phyloP scores from a whole-genome alignment of 257 asterid genomes.

The Phtheirospermum japonicum region DNA sequence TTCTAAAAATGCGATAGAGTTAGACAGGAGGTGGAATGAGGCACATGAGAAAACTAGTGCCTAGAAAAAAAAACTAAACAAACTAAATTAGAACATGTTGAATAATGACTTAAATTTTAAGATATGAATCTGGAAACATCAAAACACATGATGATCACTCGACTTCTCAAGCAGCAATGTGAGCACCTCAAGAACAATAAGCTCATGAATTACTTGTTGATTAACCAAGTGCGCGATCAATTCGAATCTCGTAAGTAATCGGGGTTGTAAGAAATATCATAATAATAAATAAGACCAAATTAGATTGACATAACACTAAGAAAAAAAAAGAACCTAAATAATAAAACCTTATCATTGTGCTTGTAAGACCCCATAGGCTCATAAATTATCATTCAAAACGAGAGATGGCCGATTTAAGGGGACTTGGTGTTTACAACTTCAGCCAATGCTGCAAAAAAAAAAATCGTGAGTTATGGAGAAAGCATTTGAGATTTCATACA shows the following conservation, averaged over 20 bases:
- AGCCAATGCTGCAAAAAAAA: constrained; percentile 86
- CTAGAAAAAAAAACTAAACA: too few relatives aligned
- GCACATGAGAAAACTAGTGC: too few relatives aligned
- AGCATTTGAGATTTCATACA: constrained; percentile 99
- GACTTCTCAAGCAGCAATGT: constrained; percentile 74
- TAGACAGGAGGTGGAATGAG: too few relatives aligned
- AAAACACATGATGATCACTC: constrained; percentile 77
- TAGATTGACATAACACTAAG: background rate
- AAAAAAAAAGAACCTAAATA: constrained; percentile 42
- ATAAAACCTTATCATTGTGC: constrained; percentile 77
- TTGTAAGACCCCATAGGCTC: constrained; percentile 75
- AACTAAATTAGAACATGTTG: too few relatives aligned
- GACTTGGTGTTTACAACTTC: constrained; percentile 84
- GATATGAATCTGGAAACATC: too few relatives aligned
- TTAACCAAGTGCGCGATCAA: constrained; percentile 91
- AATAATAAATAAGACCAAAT: too few relatives aligned
- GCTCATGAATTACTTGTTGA: constrained; percentile 88
- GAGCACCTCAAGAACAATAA: constrained; percentile 89
- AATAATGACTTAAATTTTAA: too few relatives aligned
- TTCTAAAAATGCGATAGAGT: too few relatives aligned
- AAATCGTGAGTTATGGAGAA: constrained; percentile 82
- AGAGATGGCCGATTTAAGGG: constrained; percentile 83
- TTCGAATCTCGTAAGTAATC: constrained; percentile 79
- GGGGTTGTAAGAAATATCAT: constrained; percentile 51
- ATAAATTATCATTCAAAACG: constrained; percentile 63